Evolutionary conservation across 257 asterid species (phyloP).

Genomic region (Knoxia roxburghii): DNA sequence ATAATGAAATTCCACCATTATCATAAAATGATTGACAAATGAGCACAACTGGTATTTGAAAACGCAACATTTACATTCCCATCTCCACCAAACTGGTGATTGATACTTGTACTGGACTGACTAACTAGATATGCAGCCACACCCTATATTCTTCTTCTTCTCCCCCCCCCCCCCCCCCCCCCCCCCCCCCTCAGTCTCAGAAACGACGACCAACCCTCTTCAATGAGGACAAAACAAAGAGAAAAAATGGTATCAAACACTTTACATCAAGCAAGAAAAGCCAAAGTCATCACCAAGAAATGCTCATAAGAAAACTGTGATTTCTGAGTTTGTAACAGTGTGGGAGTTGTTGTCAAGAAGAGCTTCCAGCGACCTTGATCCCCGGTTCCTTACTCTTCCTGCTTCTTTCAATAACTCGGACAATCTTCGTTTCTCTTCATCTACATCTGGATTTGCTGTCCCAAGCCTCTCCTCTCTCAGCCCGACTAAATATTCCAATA

Average conservation of each 20-base stretch:
- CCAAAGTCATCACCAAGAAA: not conserved
- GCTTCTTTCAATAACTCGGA: constrained; percentile 59
- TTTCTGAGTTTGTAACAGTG: constrained; percentile 23
- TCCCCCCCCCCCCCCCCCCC: no score
- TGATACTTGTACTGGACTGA: constrained; percentile 7
- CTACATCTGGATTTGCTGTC: constrained; percentile 78
- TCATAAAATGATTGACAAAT: constrained; percentile 21
- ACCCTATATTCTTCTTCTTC: not conserved
- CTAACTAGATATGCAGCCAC: constrained; percentile 1
- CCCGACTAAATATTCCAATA: constrained; percentile 70
- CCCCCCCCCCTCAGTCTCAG: not conserved
- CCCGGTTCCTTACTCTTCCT: constrained; percentile 59
- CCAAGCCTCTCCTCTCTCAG: constrained; percentile 92
- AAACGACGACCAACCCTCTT: not conserved
- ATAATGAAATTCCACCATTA: constrained; percentile 43
- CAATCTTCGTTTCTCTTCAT: constrained; percentile 70
- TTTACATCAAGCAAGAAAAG: constrained; percentile 15
- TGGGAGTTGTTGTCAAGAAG: constrained; percentile 48
- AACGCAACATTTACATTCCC: constrained; percentile 22
- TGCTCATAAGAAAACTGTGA: constrained; percentile 34
- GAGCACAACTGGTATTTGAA: constrained; percentile 13
- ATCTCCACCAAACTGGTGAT: not conserved
- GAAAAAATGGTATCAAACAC: constrained; percentile 15
- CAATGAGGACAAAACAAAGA: not conserved
- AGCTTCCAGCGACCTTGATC: constrained; percentile 59